These are phyloP conservation scores for Globisporangium takayamanum DNA, from an alignment of 352 stramenopile genomes.

Conservation along the genomic window DNA sequence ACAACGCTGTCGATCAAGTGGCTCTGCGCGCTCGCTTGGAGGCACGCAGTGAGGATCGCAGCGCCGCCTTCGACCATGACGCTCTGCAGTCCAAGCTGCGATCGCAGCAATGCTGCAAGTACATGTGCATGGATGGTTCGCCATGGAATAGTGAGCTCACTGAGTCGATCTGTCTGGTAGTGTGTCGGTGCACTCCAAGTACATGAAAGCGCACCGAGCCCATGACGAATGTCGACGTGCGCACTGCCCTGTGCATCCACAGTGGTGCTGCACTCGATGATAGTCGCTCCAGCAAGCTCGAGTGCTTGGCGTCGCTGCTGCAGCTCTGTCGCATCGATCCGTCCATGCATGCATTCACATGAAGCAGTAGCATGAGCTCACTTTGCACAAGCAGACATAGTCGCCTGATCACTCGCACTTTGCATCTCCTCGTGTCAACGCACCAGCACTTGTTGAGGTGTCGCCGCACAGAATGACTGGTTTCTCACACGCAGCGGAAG, in stretches of 20 bases:
- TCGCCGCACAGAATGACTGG: slow-evolving; percentile 54
- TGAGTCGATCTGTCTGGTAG: too few species aligned
- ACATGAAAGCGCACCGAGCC: slow-evolving; percentile 35
- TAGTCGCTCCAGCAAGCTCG: slow-evolving; percentile 32
- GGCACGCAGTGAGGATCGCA: slow-evolving; percentile 64
- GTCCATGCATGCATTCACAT: not conserved
- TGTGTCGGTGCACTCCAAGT: not conserved
- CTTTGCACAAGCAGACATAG: not conserved
- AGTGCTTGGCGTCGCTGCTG: slow-evolving; percentile 27
- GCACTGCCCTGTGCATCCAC: slow-evolving; percentile 10
- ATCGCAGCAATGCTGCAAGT: slow-evolving; percentile 25
- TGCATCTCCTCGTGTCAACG: not conserved
- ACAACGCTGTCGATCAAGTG: slow-evolving; percentile 65
- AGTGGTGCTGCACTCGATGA: slow-evolving; percentile 31
- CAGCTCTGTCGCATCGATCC: slow-evolving; percentile 21
- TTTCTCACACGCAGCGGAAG: slow-evolving; percentile 50
- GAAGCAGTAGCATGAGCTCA: not conserved
- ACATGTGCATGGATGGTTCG: not conserved
- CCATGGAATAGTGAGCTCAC: too few species aligned
- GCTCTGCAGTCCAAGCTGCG: slow-evolving; percentile 35
- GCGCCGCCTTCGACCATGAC: slow-evolving; percentile 84
- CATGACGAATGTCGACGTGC: slow-evolving; percentile 52
- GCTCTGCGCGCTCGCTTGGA: slow-evolving; percentile 25
- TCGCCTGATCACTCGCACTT: not conserved
- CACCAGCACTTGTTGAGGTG: slow-evolving; percentile 21